Evolutionary conservation across 768 basidiomycete species (phyloP), one percentile per base, ranked within the genome.

Genomic region (Calvatia gigantea): DNA sequence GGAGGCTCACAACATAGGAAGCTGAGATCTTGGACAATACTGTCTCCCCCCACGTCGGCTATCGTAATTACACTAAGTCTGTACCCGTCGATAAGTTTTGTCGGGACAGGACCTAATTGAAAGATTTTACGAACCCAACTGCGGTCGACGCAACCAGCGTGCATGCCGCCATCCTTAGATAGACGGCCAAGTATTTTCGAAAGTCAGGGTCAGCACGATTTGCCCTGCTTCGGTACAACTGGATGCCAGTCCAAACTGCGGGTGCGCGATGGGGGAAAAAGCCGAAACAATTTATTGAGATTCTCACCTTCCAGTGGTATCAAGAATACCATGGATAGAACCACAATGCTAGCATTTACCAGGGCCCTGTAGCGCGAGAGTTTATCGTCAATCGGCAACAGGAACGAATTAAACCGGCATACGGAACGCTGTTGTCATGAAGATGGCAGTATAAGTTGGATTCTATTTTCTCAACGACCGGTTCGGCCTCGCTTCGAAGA

Each of bases 371-470:
- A 27, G 14, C 17, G 11, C 4, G 14, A 11, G 41, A 9, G n/a
- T 2, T 11, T n/a, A 23, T 42, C 41, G 9, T 14, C 9, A 23
- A 7, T 23, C 11, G 25, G 17, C 9, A 12, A 23, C 15, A 14
- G 5, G 11, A 54, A 6, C 9, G 11, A 14, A 23, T 43, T n/a
- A 6, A 12, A 32, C 6, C 17, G 1, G 33, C 51, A n/a, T n/a
- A 54, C 44, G 43, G 29, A 45, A 28, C 8, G 28, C 14, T 35
- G 15, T 54, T 37, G 6, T 54, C 53, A 2, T 46, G 44, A n/a
- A 54, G 53, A 29, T 54, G 53, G 19, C 53, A 54, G 28, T 46
- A 54, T 2, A 54, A n/a, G 23, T 54, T 54, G 33, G 44, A 47
- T 47, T 39, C 33, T 12, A 47, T 54, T 28, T 38, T 54, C 31